These are phyloP conservation scores for Cadophora malorum DNA, from an alignment of 2,329 filamentous ascomycete species.

Conservation along the genomic window DNA sequence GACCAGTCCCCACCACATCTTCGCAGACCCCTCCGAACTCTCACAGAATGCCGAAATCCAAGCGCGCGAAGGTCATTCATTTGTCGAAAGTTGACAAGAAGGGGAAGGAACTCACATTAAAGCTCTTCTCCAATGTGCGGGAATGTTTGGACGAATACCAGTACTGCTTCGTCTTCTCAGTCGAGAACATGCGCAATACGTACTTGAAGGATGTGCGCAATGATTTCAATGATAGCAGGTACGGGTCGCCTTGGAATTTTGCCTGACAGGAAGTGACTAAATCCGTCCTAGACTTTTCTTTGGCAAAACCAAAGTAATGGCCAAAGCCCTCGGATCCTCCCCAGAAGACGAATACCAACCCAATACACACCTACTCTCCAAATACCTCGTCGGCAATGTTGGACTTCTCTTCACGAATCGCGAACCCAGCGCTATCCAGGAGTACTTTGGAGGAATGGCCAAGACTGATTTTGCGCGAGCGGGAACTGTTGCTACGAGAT, in stretches of 20 bases:
- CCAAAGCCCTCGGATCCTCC: slow-evolving; percentile 84
- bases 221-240: slow-evolving; percentile 86
- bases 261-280: not conserved
- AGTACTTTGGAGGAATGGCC: slow-evolving; percentile 75
- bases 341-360: slow-evolving; percentile 81
- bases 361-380: slow-evolving; percentile 73
- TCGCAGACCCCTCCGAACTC: not conserved
- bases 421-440: slow-evolving; percentile 66
- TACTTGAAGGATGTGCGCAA: slow-evolving; percentile 90
- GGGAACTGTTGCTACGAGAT: slow-evolving; percentile 75
- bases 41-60: slow-evolving; percentile 87
- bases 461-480: slow-evolving; percentile 92
- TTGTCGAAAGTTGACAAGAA: slow-evolving; percentile 93
- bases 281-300: slow-evolving; percentile 80
- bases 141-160: slow-evolving; percentile 84
- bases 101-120: slow-evolving; percentile 84
- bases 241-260: slow-evolving; percentile 43
- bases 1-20: slow-evolving; percentile 9
- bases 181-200: slow-evolving; percentile 98
- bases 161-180: slow-evolving; percentile 89
- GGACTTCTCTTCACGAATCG: slow-evolving; percentile 92
- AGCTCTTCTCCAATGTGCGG: slow-evolving; percentile 87
- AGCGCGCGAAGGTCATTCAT: slow-evolving; percentile 87
- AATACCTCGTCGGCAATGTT: slow-evolving; percentile 79
- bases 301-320: slow-evolving; percentile 99